phyloP scores from a whole-genome alignment of 495 filamentous ascomycete species.

The Penicillium coffeae region DNA sequence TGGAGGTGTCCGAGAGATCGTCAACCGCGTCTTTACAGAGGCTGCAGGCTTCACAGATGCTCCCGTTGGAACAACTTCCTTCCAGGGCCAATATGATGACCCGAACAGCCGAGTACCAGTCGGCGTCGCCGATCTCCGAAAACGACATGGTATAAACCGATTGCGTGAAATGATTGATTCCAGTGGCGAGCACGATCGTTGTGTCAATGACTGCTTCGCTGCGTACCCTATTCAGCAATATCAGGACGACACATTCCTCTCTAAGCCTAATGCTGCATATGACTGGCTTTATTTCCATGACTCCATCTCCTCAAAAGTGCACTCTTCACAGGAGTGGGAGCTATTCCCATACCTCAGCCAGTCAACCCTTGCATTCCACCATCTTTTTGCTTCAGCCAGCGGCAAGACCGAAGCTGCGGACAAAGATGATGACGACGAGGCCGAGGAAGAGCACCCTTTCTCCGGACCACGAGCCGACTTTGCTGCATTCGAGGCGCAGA shows the following conservation, averaged over 20 bases:
- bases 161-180: constrained; percentile 88
- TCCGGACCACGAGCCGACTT: constrained; percentile 76
- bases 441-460: constrained; percentile 64
- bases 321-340: constrained; percentile 81
- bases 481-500: constrained; percentile 69
- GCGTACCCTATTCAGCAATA: constrained; percentile 81
- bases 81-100: constrained; percentile 31
- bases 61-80: constrained; percentile 30
- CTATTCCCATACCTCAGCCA: constrained; percentile 78
- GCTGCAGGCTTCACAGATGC: constrained; percentile 76
- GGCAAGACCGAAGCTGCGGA: constrained; percentile 31
- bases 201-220: constrained; percentile 77
- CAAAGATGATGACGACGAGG: constrained; percentile 45
- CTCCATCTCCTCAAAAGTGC: constrained; percentile 67
- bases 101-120: constrained; percentile 27
- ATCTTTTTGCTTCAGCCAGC: constrained; percentile 68
- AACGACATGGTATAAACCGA: constrained; percentile 71
- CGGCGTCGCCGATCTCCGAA: constrained; percentile 69
- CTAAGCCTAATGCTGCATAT: constrained; percentile 80
- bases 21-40: constrained; percentile 80
- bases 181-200: constrained; percentile 81
- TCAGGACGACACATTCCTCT: constrained; percentile 87
- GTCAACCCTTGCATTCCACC: constrained; percentile 83
- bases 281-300: constrained; percentile 97
- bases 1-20: constrained; percentile 76